Base-by-base conservation (phyloP, 305 asterid genomes). In the Fraxinus paxiana region DNA sequence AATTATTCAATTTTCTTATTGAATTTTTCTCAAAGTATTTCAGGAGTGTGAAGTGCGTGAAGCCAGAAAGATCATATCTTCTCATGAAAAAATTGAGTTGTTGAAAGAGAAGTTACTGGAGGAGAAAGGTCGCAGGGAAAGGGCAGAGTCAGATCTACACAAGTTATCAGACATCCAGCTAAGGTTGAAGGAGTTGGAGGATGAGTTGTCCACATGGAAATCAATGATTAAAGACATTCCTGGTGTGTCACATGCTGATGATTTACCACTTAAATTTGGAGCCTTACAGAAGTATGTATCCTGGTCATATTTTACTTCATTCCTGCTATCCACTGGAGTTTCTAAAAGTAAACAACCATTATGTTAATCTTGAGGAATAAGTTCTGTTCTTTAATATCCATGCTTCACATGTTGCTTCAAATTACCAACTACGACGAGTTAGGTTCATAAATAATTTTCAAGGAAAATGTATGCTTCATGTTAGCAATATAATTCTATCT, bases 31-130 rank as follows among this genome's bases (percentile, higher is more conserved):
- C 86, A 33, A 85, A 80, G 75, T 81, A 80, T 85, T 76, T 84
- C 89, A 93, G 99, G 99, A 95, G 87, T 83, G 92, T 90, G 99
- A 95, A 82, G 96, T 95, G 82, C 89, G 79, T 67, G 98, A 91
- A 87, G 98, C 98, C 71, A 93, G 93, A 85, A 93, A 88, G 85
- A 80, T 95, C 33, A 93, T 90, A 85, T 87, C 97, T 75, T 91
- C 97, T 86, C 96, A 88, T 85, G 95, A 89, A 83, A 90, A 89
- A 79, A 59, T 90, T 48, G 90, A 87, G 82, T 79, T 95, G 65
- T 85, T 95, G 91, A 95, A 93, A 92, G 97, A 92, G 85, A 95
- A 93, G 74, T 80, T 95, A 84, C 83, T 86, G 38, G 99, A 93
- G 88, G 99, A 95, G 81, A 95, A 90, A 84, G 84, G 85, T 59